Evolutionary conservation across 2,329 filamentous ascomycete genomes (phyloP).

Genomic region (Ampelomyces quisqualis): DNA sequence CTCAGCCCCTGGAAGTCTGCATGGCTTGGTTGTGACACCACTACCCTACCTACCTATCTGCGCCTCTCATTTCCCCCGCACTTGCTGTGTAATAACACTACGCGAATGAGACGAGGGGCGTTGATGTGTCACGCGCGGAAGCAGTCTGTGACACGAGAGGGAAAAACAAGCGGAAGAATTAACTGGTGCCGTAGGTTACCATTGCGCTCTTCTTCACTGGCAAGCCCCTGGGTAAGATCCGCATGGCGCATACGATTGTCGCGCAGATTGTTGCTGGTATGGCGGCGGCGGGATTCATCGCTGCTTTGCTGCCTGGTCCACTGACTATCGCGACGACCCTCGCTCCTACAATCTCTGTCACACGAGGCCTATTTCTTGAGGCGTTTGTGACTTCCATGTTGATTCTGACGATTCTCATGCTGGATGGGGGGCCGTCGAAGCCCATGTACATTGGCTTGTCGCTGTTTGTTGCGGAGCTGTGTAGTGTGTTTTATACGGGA

Average conservation of each 20-base stretch:
- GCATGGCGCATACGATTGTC: slow-evolving; percentile 25
- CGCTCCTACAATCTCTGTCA: slow-evolving; percentile 23
- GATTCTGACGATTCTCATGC: slow-evolving; percentile 51
- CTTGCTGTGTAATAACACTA: too few species aligned
- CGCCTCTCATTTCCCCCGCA: too few species aligned
- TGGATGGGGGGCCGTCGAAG: slow-evolving; percentile 63
- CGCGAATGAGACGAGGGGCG: too few species aligned
- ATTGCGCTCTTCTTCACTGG: slow-evolving; percentile 24
- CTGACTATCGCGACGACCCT: slow-evolving; percentile 29
- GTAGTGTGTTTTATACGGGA: slow-evolving; percentile 50
- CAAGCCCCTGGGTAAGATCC: slow-evolving; percentile 23
- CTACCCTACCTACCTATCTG: too few species aligned
- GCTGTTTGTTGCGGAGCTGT: slow-evolving; percentile 62
- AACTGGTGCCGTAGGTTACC: too few species aligned
- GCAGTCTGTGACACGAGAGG: too few species aligned
- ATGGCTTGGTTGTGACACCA: too few species aligned
- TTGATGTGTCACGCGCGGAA: too few species aligned
- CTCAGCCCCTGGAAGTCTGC: too few species aligned
- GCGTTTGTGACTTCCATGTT: slow-evolving; percentile 40
- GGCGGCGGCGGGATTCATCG: slow-evolving; percentile 32
- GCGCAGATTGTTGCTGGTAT: slow-evolving; percentile 36
- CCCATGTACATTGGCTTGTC: slow-evolving; percentile 70
- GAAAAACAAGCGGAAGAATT: too few species aligned
- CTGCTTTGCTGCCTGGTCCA: slow-evolving; percentile 32
- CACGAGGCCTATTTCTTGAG: slow-evolving; percentile 32